Conservation (phyloP, 257 asterid species). For the Cruciata laevipes region DNA sequence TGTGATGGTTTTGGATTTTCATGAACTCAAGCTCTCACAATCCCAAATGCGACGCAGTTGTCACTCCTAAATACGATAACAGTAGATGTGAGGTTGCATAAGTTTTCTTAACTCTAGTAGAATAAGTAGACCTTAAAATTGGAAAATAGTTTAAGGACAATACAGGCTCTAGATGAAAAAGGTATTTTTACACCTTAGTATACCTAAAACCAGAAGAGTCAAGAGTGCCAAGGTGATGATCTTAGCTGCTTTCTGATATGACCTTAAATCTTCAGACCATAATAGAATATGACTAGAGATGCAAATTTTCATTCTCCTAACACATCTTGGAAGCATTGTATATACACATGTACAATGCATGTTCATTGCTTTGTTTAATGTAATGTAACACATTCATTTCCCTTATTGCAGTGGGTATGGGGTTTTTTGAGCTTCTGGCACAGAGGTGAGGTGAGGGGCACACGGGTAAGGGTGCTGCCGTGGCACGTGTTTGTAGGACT, state of each 20-base stretch:
- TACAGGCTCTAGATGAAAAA: neutral
- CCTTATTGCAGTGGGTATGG: slow-evolving; percentile 58
- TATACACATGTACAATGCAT: too few species aligned
- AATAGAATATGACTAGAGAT: too few species aligned
- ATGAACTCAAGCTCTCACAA: neutral
- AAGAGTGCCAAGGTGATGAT: too few species aligned
- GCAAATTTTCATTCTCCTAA: too few species aligned
- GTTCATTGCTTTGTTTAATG: neutral
- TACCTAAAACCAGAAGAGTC: too few species aligned
- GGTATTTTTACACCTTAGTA: neutral
- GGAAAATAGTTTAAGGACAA: neutral
- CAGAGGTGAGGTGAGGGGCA: slow-evolving; percentile 55
- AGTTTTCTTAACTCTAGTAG: neutral
- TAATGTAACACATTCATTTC: neutral
- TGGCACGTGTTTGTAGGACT: slow-evolving; percentile 88
- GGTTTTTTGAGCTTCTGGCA: slow-evolving; percentile 85
- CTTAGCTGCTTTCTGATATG: too few species aligned
- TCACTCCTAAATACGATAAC: too few species aligned
- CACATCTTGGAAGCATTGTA: too few species aligned
- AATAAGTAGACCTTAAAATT: neutral
- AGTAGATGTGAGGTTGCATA: neutral
- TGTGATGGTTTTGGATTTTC: neutral
- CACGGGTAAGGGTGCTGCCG: slow-evolving; percentile 50
- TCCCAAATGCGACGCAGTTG: neutral
- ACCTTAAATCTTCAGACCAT: too few species aligned